These are phyloP conservation scores for Coemansia sp. DNA, from an alignment of 192 early-diverging fungal genomes.

Conservation along the genomic window DNA sequence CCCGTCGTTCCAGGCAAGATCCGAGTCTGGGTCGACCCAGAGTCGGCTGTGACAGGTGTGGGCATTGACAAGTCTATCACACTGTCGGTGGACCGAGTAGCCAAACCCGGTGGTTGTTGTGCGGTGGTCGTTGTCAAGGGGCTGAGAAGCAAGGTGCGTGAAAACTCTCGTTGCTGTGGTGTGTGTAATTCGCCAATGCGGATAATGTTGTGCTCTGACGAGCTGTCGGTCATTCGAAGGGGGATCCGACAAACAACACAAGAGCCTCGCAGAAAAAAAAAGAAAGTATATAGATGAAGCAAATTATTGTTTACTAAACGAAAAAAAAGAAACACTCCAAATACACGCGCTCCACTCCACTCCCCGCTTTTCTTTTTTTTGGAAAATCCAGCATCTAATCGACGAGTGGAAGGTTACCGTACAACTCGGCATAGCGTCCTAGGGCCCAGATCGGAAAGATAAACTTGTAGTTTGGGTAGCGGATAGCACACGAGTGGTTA, in stretches of 20 bases:
- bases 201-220: slow-evolving; percentile 22
- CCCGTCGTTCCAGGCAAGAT: slow-evolving; percentile 26
- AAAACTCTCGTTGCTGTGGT: slow-evolving; percentile 7
- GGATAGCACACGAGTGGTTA: slow-evolving; percentile 85
- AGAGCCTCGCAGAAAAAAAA: not conserved
- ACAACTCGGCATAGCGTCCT: slow-evolving; percentile 76
- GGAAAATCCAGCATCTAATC: slow-evolving; percentile 9
- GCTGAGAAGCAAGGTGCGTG: slow-evolving; percentile 27
- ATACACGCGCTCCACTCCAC: not conserved
- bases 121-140: slow-evolving; percentile 9
- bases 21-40: not conserved
- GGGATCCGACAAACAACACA: not conserved
- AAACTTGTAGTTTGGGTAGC: slow-evolving; percentile 96
- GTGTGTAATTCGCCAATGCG: slow-evolving; percentile 8
- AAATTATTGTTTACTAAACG: not conserved
- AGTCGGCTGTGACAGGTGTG: not conserved
- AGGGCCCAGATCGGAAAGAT: slow-evolving; percentile 92
- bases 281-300: not conserved
- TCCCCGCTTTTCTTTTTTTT: not conserved
- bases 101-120: not conserved
- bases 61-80: slow-evolving; percentile 4
- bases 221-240: slow-evolving; percentile 26
- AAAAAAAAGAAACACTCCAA: not conserved
- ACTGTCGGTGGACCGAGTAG: not conserved
- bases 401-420: slow-evolving; percentile 61